Conservation (phyloP, 495 filamentous ascomycete genomes). For the Cercophora newfieldiana region DNA sequence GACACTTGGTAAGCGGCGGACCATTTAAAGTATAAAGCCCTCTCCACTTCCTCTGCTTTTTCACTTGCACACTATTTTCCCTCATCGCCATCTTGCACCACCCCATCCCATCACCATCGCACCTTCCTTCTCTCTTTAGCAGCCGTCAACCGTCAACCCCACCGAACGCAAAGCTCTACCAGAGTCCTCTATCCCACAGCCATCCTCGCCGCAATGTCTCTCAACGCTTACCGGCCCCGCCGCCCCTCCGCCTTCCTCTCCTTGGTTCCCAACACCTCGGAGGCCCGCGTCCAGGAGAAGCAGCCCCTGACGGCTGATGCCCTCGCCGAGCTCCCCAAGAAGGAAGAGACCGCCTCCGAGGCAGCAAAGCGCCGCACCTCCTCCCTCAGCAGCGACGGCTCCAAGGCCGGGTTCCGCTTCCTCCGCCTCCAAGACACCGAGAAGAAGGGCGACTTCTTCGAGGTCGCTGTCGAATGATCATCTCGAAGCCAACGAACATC, state of each 20-base stretch:
- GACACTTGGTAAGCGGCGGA: background rate
- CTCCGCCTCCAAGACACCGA: conserved; percentile 46
- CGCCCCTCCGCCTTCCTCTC: conserved; percentile 45
- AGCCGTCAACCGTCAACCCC: too few relatives aligned
- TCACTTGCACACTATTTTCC: background rate
- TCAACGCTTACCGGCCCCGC: conserved; percentile 14
- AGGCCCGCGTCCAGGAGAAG: conserved; percentile 38
- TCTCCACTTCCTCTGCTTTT: background rate
- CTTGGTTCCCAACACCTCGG: conserved; percentile 45
- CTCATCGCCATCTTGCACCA: background rate
- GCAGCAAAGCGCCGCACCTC: conserved; percentile 36
- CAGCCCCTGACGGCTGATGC: conserved; percentile 28
- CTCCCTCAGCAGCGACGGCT: conserved; percentile 37
- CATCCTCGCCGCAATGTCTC: conserved; percentile 25
- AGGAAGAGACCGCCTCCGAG: background rate
- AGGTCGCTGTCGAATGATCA: conserved; percentile 43
- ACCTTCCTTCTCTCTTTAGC: background rate
- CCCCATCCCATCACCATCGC: background rate
- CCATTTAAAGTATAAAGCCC: background rate
- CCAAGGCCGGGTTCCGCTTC: conserved; percentile 39
- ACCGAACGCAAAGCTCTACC: too few relatives aligned
- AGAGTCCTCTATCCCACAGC: conserved; percentile 7
- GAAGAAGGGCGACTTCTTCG: conserved; percentile 46
- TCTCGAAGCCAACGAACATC: background rate
- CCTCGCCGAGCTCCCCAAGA: conserved; percentile 25